Base-by-base conservation (phyloP, 768 basidiomycete species). In the Boletus insuetus region DNA sequence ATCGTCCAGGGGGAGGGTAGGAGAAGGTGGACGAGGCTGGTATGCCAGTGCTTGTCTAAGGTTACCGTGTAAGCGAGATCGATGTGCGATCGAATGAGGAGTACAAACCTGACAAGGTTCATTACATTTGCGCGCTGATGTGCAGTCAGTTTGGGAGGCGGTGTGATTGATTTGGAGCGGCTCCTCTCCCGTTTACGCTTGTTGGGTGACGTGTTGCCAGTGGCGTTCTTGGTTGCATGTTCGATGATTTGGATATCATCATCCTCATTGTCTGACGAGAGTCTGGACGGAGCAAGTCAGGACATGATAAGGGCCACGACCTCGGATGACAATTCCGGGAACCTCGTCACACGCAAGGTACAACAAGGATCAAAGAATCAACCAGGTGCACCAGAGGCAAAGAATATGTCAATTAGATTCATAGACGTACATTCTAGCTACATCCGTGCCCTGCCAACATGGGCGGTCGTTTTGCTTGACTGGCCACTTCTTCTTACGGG, bases 91-190 rank as follows among this genome's bases (percentile, higher is more conserved):
- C 31, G 19, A 40, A 42, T 13, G 41, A 61, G 14, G 37, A 43
- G 26, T 24, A 58, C 75, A 51, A 63, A 90, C 90, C 83, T 78
- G 46, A 90, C 80, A 17, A 88, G 69, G 35, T 79, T 74, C 39
- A 78, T 79, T 14, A 87, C 84, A 51, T 77, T 76, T 60, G 81
- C 77, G 1, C 85, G 73, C 52, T 83, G 79, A 31, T 81, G 73
- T 11, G 70, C 64, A 3, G 86, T 73, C 14, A 91, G 68, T 35
- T 74, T 75, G 0, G 89, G 90, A 6, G 89, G 89, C 3, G 90
- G 89, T 0, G 89, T 92, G 38, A 91, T 79, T 4, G 89, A 92
- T 22, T 77, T 73, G 31, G 87, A 90, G 38, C 84, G 83, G 65
- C 82, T 85, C 43, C 84, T 79, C 39, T 73, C 62, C 38, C 77